A percentile compares a stretch with the other conserved stretches of the same genome.
Conservation (phyloP, 192 early-diverging fungal species). For the Funneliformis mosseae region DNA sequence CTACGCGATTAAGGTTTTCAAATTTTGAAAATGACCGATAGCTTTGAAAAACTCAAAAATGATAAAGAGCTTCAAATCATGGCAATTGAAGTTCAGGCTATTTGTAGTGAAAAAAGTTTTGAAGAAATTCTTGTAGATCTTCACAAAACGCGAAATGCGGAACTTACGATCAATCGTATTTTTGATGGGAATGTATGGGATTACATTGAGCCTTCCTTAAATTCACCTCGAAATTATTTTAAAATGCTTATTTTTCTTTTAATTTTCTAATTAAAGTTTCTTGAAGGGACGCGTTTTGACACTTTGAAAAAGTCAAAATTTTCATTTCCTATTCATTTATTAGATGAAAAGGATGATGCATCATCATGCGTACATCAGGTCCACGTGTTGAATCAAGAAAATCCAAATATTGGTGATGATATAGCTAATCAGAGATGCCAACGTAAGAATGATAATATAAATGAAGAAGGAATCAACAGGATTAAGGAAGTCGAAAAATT, state of each 20-base stretch:
- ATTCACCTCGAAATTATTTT: neutral
- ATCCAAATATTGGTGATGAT: neutral
- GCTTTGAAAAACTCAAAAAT: neutral
- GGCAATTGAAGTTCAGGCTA: neutral
- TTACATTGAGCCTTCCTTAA: neutral
- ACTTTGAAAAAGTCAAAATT: neutral
- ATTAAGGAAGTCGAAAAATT: slow-evolving; percentile 2
- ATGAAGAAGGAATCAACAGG: neutral
- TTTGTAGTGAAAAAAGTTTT: neutral
- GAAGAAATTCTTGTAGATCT: slow-evolving; percentile 9
- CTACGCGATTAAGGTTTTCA: too few species aligned
- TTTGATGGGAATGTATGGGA: neutral
- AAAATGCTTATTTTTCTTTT: neutral
- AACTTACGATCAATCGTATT: neutral
- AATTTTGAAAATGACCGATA: neutral
- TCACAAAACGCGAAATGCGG: neutral
- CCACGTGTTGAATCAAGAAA: neutral
- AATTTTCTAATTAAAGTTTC: neutral
- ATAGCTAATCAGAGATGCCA: neutral
- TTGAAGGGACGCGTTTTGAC: neutral
- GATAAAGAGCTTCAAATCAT: neutral
- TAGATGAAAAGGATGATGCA: neutral
- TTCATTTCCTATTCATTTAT: neutral
- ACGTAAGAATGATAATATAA: neutral
- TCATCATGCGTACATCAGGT: neutral